Evolutionary conservation across 331 rosid genomes (phyloP).

Genomic region (Malus hybrid): DNA sequence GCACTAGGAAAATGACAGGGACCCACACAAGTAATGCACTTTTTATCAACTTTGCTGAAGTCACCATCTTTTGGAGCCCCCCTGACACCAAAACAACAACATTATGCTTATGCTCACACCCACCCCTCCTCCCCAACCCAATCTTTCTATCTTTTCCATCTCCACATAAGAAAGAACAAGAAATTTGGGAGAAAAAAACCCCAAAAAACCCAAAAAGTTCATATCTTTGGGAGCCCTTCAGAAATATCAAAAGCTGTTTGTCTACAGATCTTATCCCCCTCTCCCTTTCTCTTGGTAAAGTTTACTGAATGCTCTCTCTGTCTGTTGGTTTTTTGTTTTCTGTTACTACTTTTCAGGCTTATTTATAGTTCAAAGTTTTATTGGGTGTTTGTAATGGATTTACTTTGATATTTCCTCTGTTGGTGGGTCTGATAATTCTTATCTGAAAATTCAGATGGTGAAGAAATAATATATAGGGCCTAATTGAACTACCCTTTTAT

Average conservation of each 20-base stretch:
- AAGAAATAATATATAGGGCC: too few relatives aligned
- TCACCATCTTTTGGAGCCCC: slow-evolving; percentile 12
- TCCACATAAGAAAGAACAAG: neutral
- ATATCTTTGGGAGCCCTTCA: too few relatives aligned
- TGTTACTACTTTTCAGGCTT: slow-evolving; percentile 6
- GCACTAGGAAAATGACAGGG: slow-evolving; percentile 50
- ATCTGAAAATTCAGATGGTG: too few relatives aligned
- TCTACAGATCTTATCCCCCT: slow-evolving; percentile 39
- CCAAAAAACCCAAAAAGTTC: neutral
- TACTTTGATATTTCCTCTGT: neutral
- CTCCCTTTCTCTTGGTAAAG: slow-evolving; percentile 31
- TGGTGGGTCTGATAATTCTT: neutral
- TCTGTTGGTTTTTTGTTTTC: slow-evolving; percentile 3
- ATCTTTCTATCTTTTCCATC: slow-evolving; percentile 19
- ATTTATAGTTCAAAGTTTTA: slow-evolving; percentile 12
- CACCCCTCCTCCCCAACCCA: slow-evolving; percentile 20
- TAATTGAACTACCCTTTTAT: neutral
- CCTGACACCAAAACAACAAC: slow-evolving; percentile 5
- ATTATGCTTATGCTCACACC: slow-evolving; percentile 23
- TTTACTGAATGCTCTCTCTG: slow-evolving; percentile 17
- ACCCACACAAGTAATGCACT: slow-evolving; percentile 45
- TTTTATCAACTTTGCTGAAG: slow-evolving; percentile 31
- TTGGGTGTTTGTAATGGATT: slow-evolving; percentile 9
- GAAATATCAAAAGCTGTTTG: slow-evolving; percentile 16
- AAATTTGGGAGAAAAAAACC: slow-evolving; percentile 8